Evolutionary conservation across 768 basidiomycete species (phyloP).

Genomic region (Epithele typhae): DNA sequence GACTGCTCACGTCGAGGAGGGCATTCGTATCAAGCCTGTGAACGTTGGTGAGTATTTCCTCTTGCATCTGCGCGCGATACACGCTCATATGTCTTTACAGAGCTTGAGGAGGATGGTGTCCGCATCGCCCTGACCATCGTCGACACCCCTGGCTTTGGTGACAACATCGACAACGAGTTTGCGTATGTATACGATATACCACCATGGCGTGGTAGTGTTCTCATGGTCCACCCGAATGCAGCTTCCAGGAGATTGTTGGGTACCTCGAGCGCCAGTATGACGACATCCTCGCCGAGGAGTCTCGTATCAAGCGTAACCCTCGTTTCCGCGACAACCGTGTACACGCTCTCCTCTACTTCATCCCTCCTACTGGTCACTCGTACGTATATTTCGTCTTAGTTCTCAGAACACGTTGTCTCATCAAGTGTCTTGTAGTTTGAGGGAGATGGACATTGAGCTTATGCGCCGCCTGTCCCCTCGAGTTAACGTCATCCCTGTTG

Average conservation of each 20-base stretch:
- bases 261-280: conserved; percentile 99
- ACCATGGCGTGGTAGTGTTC: no score
- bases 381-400: conserved; percentile 38
- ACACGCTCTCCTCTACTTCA: conserved; percentile 96
- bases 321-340: conserved; percentile 98
- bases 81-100: conserved; percentile 34
- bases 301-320: conserved; percentile 98
- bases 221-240: conserved; percentile 35
- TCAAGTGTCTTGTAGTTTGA: conserved; percentile 50
- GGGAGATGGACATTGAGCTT: conserved; percentile 98
- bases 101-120: conserved; percentile 97
- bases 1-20: conserved; percentile 90
- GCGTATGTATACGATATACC: conserved; percentile 63
- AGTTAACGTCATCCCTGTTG: conserved; percentile 98
- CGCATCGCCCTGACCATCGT: conserved; percentile 97
- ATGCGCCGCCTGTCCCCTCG: conserved; percentile 98
- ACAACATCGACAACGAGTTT: conserved; percentile 98
- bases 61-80: neutral
- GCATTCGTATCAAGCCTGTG: conserved; percentile 90
- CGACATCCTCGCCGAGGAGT: conserved; percentile 97
- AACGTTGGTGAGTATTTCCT: conserved; percentile 72
- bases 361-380: conserved; percentile 97
- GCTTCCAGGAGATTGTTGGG: conserved; percentile 95
- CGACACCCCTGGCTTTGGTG: conserved; percentile 98
- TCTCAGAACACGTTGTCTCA: no score